A percentile compares a stretch with the other conserved stretches of the same genome.
Conservation (phyloP, 495 filamentous ascomycete species). For the Penicillium desertorum region DNA sequence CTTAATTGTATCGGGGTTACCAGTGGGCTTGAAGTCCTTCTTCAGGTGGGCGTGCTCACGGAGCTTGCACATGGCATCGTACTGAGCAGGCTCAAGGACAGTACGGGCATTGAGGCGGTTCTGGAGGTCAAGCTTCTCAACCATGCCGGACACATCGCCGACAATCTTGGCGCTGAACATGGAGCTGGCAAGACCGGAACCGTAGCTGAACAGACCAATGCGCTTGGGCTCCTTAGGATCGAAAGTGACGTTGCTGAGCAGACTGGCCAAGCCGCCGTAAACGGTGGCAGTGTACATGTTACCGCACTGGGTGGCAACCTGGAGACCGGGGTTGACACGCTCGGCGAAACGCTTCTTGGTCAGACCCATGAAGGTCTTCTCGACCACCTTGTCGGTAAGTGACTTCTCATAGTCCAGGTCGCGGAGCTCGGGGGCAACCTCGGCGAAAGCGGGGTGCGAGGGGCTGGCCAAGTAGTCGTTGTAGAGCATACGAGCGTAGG, state of each 20-base stretch:
- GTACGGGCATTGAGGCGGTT: slow-evolving; percentile 69
- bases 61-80: slow-evolving; percentile 93
- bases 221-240: slow-evolving; percentile 77
- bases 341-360: slow-evolving; percentile 94
- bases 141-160: slow-evolving; percentile 72
- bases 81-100: slow-evolving; percentile 76
- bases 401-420: slow-evolving; percentile 84
- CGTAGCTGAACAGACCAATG: slow-evolving; percentile 91
- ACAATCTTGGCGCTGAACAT: slow-evolving; percentile 85
- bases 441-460: slow-evolving; percentile 71
- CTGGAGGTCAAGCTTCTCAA: slow-evolving; percentile 77
- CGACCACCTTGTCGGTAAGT: slow-evolving; percentile 85
- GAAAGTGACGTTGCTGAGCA: slow-evolving; percentile 71
- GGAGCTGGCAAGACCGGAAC: slow-evolving; percentile 84
- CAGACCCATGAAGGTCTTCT: slow-evolving; percentile 95
- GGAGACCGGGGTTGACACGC: slow-evolving; percentile 78
- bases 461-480: slow-evolving; percentile 90
- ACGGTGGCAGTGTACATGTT: slow-evolving; percentile 99
- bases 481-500: slow-evolving; percentile 91
- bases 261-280: slow-evolving; percentile 76
- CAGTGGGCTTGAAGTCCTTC: slow-evolving; percentile 81
- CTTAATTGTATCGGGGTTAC: slow-evolving; percentile 72
- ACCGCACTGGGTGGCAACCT: slow-evolving; percentile 91
- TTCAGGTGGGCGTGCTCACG: slow-evolving; percentile 92
- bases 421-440: slow-evolving; percentile 81